Percentiles rank a stretch among this genome's conserved stretches.
These are phyloP conservation scores for Exophiala oligosperma DNA, from an alignment of 2,329 filamentous ascomycete genomes.

Conservation along the genomic window DNA sequence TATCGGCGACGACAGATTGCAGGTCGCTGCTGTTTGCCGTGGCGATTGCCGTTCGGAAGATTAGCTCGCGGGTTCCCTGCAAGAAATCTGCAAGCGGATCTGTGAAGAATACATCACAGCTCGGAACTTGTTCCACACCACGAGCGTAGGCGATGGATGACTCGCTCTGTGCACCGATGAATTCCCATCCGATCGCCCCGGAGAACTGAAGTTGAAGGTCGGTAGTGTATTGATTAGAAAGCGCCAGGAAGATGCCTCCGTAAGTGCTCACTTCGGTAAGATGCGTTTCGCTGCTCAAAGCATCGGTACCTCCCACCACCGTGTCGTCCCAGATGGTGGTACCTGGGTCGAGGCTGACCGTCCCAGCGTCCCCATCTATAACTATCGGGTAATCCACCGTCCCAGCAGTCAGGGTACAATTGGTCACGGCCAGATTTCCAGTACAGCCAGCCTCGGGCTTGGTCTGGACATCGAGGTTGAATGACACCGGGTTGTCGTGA, in stretches of 20 bases:
- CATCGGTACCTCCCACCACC: background rate
- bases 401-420: constrained; percentile 17
- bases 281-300: background rate
- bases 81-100: constrained; percentile 20
- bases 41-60: constrained; percentile 20
- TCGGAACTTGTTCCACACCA: background rate
- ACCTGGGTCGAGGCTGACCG: constrained; percentile 12
- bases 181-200: constrained; percentile 18
- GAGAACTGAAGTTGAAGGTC: constrained; percentile 8
- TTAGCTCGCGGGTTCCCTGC: constrained; percentile 13
- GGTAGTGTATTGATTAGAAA: constrained; percentile 12
- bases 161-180: background rate
- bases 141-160: background rate
- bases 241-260: constrained; percentile 18
- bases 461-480: constrained; percentile 1
- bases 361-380: constrained; percentile 10
- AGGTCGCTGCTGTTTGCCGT: constrained; percentile 1
- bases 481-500: background rate
- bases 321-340: constrained; percentile 20
- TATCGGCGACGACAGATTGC: constrained; percentile 9
- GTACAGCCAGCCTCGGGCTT: constrained; percentile 13
- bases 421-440: constrained; percentile 13
- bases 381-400: constrained; percentile 20
- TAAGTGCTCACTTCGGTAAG: background rate
- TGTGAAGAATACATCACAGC: constrained; percentile 7